A percentile compares a stretch with the other conserved stretches of the same genome.
phyloP scores from a whole-genome alignment of 306 rosid species.

The Inga oerstediana region DNA sequence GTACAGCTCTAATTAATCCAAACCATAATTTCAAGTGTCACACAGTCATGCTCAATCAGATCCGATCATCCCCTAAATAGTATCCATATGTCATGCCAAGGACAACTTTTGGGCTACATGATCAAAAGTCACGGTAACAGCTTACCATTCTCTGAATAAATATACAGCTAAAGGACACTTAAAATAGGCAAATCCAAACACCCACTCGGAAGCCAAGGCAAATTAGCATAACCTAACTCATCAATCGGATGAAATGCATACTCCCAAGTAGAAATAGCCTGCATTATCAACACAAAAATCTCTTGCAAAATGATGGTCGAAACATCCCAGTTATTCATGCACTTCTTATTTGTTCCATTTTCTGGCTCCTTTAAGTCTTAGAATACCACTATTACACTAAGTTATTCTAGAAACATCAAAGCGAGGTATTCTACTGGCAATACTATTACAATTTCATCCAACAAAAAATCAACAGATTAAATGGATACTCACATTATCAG shows the following conservation, averaged over 20 bases:
- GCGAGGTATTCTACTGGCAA: constrained; percentile 8
- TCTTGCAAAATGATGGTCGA: background rate
- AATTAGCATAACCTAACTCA: constrained; percentile 2
- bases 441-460: constrained; percentile 3
- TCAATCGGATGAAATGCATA: background rate
- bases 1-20: constrained; percentile 1
- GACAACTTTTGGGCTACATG: background rate
- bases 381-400: constrained; percentile 7
- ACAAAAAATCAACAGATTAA: constrained; percentile 3
- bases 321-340: background rate
- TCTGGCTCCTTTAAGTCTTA: background rate
- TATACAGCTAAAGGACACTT: background rate
- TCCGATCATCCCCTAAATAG: background rate
- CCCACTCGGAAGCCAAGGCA: background rate
- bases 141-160: background rate
- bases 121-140: background rate
- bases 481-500: constrained; percentile 34
- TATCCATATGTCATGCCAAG: background rate
- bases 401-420: background rate
- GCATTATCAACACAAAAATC: background rate
- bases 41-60: constrained; percentile 2
- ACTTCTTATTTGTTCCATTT: background rate
- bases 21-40: background rate
- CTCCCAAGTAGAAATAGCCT: background rate
- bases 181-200: too few species aligned